Percentiles rank a stretch among this genome's conserved stretches.
Conservation (phyloP, 768 basidiomycete species). For the Russula emetica region DNA sequence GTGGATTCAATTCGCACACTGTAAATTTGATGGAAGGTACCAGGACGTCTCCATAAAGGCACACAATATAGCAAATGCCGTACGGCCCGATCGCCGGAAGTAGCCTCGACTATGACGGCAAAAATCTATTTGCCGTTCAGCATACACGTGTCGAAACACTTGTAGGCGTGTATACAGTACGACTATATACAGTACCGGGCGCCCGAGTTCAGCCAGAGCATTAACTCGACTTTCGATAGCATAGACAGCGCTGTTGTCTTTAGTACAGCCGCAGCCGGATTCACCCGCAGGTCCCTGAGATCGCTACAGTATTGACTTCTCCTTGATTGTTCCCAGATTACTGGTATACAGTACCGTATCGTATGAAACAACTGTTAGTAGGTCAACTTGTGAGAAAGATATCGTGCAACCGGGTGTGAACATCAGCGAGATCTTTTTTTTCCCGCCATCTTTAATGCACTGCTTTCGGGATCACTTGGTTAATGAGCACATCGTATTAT, state of each 20-base stretch:
- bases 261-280: background rate
- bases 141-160: slow-evolving; percentile 16
- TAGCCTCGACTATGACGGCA: background rate
- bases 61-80: background rate
- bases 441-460: too few relatives aligned
- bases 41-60: background rate
- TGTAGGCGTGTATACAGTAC: too few relatives aligned
- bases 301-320: background rate
- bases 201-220: background rate
- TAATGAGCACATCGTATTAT: background rate
- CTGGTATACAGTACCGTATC: background rate
- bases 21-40: background rate
- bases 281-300: background rate
- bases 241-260: background rate
- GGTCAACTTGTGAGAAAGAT: background rate
- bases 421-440: too few relatives aligned
- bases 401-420: background rate
- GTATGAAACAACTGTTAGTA: background rate
- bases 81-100: background rate
- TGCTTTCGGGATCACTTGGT: background rate
- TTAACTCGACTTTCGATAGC: background rate
- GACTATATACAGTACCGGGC: too few relatives aligned
- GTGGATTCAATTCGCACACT: background rate
- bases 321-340: background rate
- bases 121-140: slow-evolving; percentile 2